Evolutionary conservation across 2,329 filamentous ascomycete genomes (phyloP), one percentile per base, ranked within the genome.

Genomic region (Penicillium sp.): DNA sequence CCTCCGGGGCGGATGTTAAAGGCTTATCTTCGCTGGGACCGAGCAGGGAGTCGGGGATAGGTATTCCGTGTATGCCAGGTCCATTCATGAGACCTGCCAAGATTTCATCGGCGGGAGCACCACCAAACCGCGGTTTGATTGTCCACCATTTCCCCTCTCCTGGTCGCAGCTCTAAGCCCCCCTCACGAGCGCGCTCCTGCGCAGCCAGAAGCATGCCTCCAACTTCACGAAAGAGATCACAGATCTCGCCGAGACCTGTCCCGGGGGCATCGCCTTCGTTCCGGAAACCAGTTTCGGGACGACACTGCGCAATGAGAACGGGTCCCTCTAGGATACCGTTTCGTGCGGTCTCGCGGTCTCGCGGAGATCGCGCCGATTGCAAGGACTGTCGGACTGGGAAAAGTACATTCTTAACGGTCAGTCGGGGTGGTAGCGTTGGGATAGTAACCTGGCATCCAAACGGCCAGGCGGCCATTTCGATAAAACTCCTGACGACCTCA

Each of bases 131-230:
- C 26, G 80, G 78, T 51, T 72, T 77, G 3, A 73, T 79, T 3
- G 83, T 82, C 83, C 83, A 88, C 85, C 85, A 88, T 64, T 84
- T 79, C 3, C 81, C 82, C 61, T 84, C 79, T 1, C 83, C 82
- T 3, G 82, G 77, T 51, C 72, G 77, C 48, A 71, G 67, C 62
- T 85, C 82, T 1, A 65, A 65, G 52, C 72, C 75, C 0, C 83
- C 84, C 64, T 87, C 79, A 51, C 84, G 77, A n/a, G 77, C 77
- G 37, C 85, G 78, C 68, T 87, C 84, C 68, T 87, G 84, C 1
- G 85, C 85, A 2, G 86, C 68, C 21, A 84, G 74, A 14, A 88
- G 72, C 70, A 86, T 73, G 1, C 78, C 81, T 5, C 82, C 84
- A 4, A 86, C 70, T 63, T 88, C 85, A 53, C 84, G 78, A 58